Percentiles rank a stretch among this genome's conserved stretches.
These are phyloP conservation scores for Vitis cinerea DNA, from an alignment of 164 flowering plant genomes.

Conservation along the genomic window DNA sequence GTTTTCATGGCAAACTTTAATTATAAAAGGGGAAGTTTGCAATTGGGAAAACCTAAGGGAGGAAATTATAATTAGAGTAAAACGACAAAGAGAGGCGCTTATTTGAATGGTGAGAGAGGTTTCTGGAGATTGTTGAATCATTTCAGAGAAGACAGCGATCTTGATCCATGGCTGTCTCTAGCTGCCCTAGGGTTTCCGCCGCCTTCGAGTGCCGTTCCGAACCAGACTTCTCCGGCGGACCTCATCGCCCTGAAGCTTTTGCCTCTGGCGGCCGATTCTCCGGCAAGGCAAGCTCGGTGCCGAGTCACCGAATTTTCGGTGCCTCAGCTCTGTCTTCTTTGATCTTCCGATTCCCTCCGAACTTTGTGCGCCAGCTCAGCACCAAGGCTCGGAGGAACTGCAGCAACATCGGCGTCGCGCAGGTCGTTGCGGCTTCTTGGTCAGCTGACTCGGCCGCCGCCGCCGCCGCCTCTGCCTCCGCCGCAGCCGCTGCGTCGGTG, in stretches of 20 bases:
- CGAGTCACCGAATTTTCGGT: conserved; percentile 7
- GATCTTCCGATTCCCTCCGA: conserved; percentile 81
- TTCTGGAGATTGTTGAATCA: neutral
- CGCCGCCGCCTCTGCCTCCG: neutral
- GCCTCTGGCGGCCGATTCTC: conserved; percentile 14
- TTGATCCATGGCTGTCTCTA: conserved; percentile 40
- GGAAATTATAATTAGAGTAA: too few relatives aligned
- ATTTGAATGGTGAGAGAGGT: neutral
- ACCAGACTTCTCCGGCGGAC: conserved; percentile 45
- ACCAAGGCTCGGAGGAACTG: conserved; percentile 87
- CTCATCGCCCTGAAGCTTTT: conserved; percentile 21
- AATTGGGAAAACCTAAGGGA: too few relatives aligned
- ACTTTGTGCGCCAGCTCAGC: conserved; percentile 90
- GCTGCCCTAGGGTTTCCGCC: conserved; percentile 32
- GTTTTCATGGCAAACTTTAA: too few relatives aligned
- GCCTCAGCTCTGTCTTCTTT: conserved; percentile 48
- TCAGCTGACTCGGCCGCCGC: conserved; percentile 34
- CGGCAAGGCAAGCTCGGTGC: conserved; percentile 6
- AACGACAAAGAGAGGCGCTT: too few relatives aligned
- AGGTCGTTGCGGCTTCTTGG: conserved; percentile 91
- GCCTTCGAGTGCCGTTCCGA: conserved; percentile 69
- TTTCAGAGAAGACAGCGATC: neutral
- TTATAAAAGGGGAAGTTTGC: too few relatives aligned
- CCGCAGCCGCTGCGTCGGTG: conserved; percentile 24
- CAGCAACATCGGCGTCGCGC: conserved; percentile 97